Conservation (phyloP, 129 eudicot genomes). For the Chrysanthemum lavandulifolium region DNA sequence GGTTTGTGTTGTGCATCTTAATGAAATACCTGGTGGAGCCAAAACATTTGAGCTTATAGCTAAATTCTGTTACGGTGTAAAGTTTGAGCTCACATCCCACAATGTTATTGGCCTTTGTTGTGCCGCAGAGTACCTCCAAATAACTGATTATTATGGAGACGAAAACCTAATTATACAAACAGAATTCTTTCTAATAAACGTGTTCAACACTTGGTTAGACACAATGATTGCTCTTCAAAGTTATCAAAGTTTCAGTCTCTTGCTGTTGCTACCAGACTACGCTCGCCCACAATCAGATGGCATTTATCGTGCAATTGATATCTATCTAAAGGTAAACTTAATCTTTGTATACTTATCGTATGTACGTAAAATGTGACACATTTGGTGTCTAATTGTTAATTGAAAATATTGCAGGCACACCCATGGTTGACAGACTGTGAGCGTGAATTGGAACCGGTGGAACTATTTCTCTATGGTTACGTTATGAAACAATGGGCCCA, state of each 20-base stretch:
- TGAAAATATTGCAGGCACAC: too few relatives aligned
- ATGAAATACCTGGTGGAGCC: slow-evolving; percentile 80
- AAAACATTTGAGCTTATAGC: slow-evolving; percentile 75
- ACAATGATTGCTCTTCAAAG: slow-evolving; percentile 73
- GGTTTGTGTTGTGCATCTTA: slow-evolving; percentile 43
- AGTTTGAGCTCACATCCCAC: slow-evolving; percentile 64
- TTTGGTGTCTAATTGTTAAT: too few relatives aligned
- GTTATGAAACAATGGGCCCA: too few relatives aligned
- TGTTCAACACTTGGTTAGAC: slow-evolving; percentile 75
- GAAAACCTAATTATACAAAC: slow-evolving; percentile 71
- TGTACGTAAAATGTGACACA: too few relatives aligned
- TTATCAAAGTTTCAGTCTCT: slow-evolving; percentile 64
- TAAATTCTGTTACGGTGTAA: slow-evolving; percentile 74
- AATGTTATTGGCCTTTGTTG: slow-evolving; percentile 71
- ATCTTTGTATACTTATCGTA: too few relatives aligned
- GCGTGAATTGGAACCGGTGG: too few relatives aligned
- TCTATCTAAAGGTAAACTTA: slow-evolving; percentile 52
- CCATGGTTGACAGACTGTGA: too few relatives aligned
- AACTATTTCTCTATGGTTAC: too few relatives aligned
- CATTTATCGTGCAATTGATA: slow-evolving; percentile 75
- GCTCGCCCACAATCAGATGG: slow-evolving; percentile 78
- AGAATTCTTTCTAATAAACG: slow-evolving; percentile 56
- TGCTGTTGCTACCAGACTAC: slow-evolving; percentile 74
- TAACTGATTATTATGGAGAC: slow-evolving; percentile 75
- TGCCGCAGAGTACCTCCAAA: slow-evolving; percentile 76